Percentiles rank a stretch among this genome's conserved stretches.
Conservation (phyloP, 2,329 filamentous ascomycete genomes). For the Fusarium sp. region DNA sequence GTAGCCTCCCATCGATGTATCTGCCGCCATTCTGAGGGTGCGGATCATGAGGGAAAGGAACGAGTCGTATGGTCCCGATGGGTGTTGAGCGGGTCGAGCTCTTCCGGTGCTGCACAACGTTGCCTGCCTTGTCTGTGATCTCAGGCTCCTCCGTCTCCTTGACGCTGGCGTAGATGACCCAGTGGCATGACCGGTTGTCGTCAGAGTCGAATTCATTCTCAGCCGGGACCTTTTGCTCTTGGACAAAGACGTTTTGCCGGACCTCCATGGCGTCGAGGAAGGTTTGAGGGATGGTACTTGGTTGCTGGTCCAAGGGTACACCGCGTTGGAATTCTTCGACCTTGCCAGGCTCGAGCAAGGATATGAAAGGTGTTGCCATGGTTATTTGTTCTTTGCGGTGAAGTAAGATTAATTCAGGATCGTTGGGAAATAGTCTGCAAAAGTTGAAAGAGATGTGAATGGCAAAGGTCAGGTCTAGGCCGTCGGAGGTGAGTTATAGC, state of each 20-base stretch:
- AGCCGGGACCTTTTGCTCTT: conserved; percentile 67
- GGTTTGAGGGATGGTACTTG: conserved; percentile 58
- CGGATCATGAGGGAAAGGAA: conserved; percentile 81
- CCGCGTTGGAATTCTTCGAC: conserved; percentile 61
- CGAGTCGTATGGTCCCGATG: conserved; percentile 81
- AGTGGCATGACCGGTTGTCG: conserved; percentile 84
- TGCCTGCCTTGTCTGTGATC: conserved; percentile 56
- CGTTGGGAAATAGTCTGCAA: neutral
- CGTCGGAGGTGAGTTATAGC: neutral
- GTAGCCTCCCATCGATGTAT: conserved; percentile 60
- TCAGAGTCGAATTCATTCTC: conserved; percentile 85
- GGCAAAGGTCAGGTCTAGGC: neutral
- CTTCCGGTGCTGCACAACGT: conserved; percentile 54
- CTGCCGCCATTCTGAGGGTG: conserved; percentile 66
- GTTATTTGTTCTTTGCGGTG: conserved; percentile 7
- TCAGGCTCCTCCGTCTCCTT: conserved; percentile 58
- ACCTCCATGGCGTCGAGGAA: conserved; percentile 75
- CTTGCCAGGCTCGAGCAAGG: conserved; percentile 60
- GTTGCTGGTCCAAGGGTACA: conserved; percentile 57
- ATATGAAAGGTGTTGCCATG: conserved; percentile 64
- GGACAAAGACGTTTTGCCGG: conserved; percentile 70
- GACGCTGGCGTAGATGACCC: conserved; percentile 83
- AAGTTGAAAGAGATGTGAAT: neutral
- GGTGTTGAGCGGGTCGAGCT: conserved; percentile 60
- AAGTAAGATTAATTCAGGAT: neutral